Evolutionary conservation across 768 basidiomycete genomes (phyloP).

Genomic region (Serendipita vermifera): DNA sequence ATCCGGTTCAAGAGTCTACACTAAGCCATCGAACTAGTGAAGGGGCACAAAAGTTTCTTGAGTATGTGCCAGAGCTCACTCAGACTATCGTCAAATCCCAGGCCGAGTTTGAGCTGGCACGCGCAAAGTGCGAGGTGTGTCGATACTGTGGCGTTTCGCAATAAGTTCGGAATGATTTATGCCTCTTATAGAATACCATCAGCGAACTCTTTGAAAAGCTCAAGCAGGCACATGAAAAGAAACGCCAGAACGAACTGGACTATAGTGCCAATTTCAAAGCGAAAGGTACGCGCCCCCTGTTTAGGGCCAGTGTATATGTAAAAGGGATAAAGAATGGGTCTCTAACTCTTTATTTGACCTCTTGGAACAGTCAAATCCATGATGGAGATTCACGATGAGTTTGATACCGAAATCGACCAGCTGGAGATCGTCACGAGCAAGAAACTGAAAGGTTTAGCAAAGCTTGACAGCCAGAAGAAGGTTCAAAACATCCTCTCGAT

Average conservation of each 20-base stretch:
- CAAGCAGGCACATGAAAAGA: neutral
- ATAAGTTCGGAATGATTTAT: too few species aligned
- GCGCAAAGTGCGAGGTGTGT: neutral
- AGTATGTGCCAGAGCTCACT: neutral
- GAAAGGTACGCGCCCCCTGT: neutral
- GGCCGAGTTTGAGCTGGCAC: neutral
- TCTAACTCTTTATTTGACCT: neutral
- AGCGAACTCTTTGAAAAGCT: neutral
- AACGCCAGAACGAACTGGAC: neutral
- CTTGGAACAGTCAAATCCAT: neutral
- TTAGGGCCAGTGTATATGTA: neutral
- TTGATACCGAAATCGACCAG: constrained; percentile 2
- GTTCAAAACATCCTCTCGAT: too few species aligned
- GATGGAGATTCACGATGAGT: neutral
- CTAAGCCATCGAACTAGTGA: neutral
- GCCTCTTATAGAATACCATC: neutral
- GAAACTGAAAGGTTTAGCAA: neutral
- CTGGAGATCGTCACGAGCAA: neutral
- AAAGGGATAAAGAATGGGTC: neutral
- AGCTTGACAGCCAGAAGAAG: too few species aligned
- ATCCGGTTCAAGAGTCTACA: neutral
- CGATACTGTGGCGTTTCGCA: neutral
- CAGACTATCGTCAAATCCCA: neutral
- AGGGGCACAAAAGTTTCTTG: neutral
- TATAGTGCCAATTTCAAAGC: neutral